Base-by-base conservation (phyloP, 306 rosid species). In the Mucuna pruriens region DNA sequence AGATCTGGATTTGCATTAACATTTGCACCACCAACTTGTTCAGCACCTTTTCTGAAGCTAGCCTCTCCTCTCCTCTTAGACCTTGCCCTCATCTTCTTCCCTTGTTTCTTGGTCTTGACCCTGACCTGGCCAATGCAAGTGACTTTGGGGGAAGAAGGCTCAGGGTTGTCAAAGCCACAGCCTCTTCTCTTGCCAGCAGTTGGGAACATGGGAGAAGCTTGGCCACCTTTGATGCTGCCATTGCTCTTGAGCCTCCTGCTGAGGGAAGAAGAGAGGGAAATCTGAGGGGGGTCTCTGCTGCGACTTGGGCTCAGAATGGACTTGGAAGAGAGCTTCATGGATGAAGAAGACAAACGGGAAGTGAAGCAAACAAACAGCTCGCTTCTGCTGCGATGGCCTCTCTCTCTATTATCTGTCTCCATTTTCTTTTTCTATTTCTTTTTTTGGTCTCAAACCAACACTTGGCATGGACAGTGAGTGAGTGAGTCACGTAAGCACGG, bases 101-200 rank as follows among this genome's bases (percentile, higher is more conserved):
- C 95, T 29, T 93, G 97, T 55, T 90, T 93, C 90, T 91, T 95
- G 10, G 95, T 93, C 80, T 92, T 91, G 48, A 93, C 99, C 48
- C 99, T 89, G 66, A 93, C 98, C 64, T 93, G 99, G 0, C 99
- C 99, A 74, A 95, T 95, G 46, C 99, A 95, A 1, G 99, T 95
- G 1, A 95, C 99, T 44, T 95, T 95, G 0, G 99, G 99, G 7
- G 99, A 95, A 4, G 99, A 93, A 0, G 99, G 99, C 36, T 95
- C 99, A 9, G 98, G 99, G 38, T 92, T 95, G 38, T 93, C 98
- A 64, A 90, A 93, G 7, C 85, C 89, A 12, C 86, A 73, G 3
- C 92, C 94, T 71, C 93, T 77, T 67, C 89, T 94, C 85, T 87
- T 94, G 0, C 86, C 90, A 5, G 80, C 92, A 2, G 91, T 82